Evolutionary conservation across 1,139 yeast species (phyloP).

Genomic region (Magnusiomyces starmeri): DNA sequence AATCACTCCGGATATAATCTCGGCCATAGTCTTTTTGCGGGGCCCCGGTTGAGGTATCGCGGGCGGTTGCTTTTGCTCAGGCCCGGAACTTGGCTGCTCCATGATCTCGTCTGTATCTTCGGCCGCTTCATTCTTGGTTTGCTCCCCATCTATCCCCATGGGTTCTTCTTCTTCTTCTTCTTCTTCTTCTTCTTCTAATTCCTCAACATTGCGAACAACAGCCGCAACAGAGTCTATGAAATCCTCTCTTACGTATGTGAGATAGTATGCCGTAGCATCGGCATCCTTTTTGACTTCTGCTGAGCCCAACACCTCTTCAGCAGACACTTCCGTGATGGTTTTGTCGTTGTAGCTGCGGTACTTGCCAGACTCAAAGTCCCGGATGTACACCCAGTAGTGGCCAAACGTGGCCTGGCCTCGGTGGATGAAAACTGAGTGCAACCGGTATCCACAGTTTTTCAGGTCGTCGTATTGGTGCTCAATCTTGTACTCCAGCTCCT

Average conservation of each 20-base stretch:
- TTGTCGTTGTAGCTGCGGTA: constrained; percentile 94
- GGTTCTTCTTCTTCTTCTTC: not conserved
- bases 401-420: constrained; percentile 95
- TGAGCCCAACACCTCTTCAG: constrained; percentile 69
- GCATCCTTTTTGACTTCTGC: constrained; percentile 44
- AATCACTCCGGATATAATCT: no score
- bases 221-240: constrained; percentile 58
- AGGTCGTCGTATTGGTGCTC: constrained; percentile 54
- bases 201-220: constrained; percentile 21
- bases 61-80: no score
- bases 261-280: constrained; percentile 88
- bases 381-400: constrained; percentile 92
- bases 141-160: not conserved
- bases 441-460: constrained; percentile 61
- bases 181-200: not conserved
- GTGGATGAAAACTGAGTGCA: constrained; percentile 90
- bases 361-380: constrained; percentile 57
- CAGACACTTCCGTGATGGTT: constrained; percentile 69
- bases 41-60: no score
- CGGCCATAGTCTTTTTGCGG: no score
- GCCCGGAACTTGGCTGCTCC: no score
- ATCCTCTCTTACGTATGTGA: constrained; percentile 72
- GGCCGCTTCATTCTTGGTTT: not conserved
- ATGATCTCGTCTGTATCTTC: no score
- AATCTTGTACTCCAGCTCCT: constrained; percentile 42